These are phyloP conservation scores for Wickerhamomyces mucosus DNA, from an alignment of 805 yeast species.

Conservation along the genomic window DNA sequence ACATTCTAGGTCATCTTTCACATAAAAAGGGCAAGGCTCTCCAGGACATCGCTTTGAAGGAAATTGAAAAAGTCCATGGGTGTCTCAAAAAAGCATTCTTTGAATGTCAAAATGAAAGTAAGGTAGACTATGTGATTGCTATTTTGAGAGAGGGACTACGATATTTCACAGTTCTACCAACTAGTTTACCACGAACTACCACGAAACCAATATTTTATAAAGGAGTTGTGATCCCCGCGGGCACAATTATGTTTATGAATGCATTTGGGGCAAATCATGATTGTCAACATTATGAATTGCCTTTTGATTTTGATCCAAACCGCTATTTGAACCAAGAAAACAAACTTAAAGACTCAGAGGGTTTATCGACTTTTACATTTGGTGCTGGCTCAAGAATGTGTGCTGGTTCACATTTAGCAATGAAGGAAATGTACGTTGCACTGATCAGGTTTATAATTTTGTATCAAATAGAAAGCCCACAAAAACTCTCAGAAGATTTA, in stretches of 20 bases:
- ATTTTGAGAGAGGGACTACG: slow-evolving; percentile 55
- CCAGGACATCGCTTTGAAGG: slow-evolving; percentile 35
- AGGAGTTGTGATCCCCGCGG: slow-evolving; percentile 38
- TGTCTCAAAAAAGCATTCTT: slow-evolving; percentile 27
- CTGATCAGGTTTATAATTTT: slow-evolving; percentile 41
- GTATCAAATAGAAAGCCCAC: slow-evolving; percentile 40
- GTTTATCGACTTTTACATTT: slow-evolving; percentile 37
- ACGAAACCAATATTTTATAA: slow-evolving; percentile 38
- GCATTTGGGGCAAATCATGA: slow-evolving; percentile 69
- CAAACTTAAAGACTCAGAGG: slow-evolving; percentile 8
- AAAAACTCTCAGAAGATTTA: slow-evolving; percentile 20
- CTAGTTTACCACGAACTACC: slow-evolving; percentile 54
- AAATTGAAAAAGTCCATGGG: slow-evolving; percentile 28
- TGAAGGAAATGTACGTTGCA: slow-evolving; percentile 53
- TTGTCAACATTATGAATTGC: slow-evolving; percentile 27
- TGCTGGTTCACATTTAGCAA: slow-evolving; percentile 56
- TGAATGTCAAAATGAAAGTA: slow-evolving; percentile 19
- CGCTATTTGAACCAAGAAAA: slow-evolving; percentile 35
- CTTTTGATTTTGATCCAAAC: slow-evolving; percentile 41
- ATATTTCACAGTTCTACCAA: slow-evolving; percentile 55
- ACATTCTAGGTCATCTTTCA: slow-evolving; percentile 52
- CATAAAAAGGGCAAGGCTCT: slow-evolving; percentile 29
- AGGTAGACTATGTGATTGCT: slow-evolving; percentile 45
- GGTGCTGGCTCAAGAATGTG: slow-evolving; percentile 73
- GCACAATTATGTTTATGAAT: slow-evolving; percentile 54